Base-by-base conservation (phyloP, 2,329 filamentous ascomycete genomes). In the Elsinoe batatas region DNA sequence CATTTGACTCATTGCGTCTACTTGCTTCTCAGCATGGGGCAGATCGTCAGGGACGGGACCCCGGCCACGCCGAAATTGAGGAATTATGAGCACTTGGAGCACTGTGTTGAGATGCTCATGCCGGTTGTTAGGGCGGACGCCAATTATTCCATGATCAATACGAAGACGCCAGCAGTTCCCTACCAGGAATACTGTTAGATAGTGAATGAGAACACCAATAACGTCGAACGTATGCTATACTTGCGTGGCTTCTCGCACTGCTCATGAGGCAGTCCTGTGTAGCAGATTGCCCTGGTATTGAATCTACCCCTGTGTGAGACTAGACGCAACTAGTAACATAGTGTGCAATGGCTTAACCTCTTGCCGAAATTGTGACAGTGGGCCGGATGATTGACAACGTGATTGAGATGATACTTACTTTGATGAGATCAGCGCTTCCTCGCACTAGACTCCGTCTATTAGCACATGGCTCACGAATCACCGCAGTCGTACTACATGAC, bases 41-140 rank as follows among this genome's bases (percentile, higher is more conserved):
- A 46, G 20, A 22, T 46, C 10, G 26, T 46, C 1, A 26, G 43
- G 20, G 43, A 46, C 10, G 43, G 43, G 10, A 46, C 43, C 11
- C 43, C 43, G n/a, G n/a, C 43, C 5, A 46, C 43, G 20, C 43
- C 43, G 5, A 46, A 46, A 22, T 30, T 46, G 20, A 46, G 43
- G 43, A 46, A 46, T 10, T 46, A 46, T 46, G 43, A 46, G 26
- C 43, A 46, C 26, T 15, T 46, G 43, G 43, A 46, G 43, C 43
- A 46, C 8, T 46, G 43, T 32, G 43, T 46, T 26, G 20, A 46
- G 43, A 46, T 22, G 43, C 26, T 30, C 11, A 26, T 46, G 43
- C 17, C 43, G 10, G 43, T 46, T 3, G 43, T 46, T 3, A 22
- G 43, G 20, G 43, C 43, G 10, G 43, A 46, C n/a, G 43, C 43